Evolutionary conservation across 495 filamentous ascomycete genomes (phyloP).

Genomic region (Bacidia rubella): DNA sequence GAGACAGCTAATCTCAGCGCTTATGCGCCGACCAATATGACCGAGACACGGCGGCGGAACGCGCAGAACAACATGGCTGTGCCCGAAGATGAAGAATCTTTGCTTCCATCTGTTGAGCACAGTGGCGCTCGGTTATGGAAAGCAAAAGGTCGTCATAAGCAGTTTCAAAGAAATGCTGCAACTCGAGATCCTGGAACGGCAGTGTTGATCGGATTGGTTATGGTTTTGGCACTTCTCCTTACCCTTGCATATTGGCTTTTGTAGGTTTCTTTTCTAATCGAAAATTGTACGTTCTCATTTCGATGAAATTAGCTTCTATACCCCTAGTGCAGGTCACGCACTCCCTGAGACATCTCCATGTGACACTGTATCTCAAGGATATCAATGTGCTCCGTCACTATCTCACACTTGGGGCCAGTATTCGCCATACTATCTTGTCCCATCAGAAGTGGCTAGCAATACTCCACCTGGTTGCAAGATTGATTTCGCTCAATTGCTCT

Average conservation of each 20-base stretch:
- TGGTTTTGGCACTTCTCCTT: not conserved
- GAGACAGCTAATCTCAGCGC: not conserved
- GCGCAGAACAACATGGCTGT: not conserved
- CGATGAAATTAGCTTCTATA: not conserved
- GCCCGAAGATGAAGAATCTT: constrained; percentile 4
- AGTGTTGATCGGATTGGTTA: not conserved
- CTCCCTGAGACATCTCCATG: constrained; percentile 26
- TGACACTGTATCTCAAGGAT: constrained; percentile 47
- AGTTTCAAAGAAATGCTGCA: not conserved
- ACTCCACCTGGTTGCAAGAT: constrained; percentile 52
- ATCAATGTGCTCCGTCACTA: constrained; percentile 43
- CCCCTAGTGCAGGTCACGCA: not conserved
- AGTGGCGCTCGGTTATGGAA: not conserved
- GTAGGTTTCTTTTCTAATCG: not conserved
- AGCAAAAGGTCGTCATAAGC: not conserved
- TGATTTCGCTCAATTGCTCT: constrained; percentile 66
- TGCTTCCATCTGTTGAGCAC: not conserved
- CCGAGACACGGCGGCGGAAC: not conserved
- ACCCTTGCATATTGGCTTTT: not conserved
- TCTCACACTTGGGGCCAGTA: constrained; percentile 78
- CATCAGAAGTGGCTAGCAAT: constrained; percentile 39
- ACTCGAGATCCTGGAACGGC: not conserved
- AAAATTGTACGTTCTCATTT: not conserved
- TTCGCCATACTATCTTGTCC: constrained; percentile 63
- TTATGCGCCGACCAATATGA: not conserved